Base-by-base conservation (phyloP, 1,139 yeast genomes). In the Debaryomyces nepalensis region DNA sequence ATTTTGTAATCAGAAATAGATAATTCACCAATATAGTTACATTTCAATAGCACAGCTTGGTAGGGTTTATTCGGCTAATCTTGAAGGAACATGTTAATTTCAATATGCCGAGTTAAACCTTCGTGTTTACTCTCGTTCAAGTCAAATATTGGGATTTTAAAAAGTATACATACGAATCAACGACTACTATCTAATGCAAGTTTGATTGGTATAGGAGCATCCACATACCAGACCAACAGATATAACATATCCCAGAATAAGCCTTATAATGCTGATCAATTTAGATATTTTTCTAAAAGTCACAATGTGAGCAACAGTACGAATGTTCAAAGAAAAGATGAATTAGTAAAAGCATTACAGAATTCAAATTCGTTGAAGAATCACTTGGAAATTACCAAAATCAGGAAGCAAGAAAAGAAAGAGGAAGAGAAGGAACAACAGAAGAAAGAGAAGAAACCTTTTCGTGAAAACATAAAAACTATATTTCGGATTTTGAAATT, bases 401-500 rank as follows among this genome's bases (percentile, higher is more conserved):
- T 58, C 23, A 62, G 58, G 44, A 57, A 61, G 40, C 55, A 49
- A n/a, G 65, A 61, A 21, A 55, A 58, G 34, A 62, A 58, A 37
- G 64, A 66, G 44, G 73, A 70, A 46, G 69, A 64, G 39, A 66
- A 64, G 50, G 60, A 63, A 33, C 63, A 66, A 30, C 57, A 59
- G 29, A 58, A 51, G 20, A 56, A 59, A 15, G 54, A 53, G 22
- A 59, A 56, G 41, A 61, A 65, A 38, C 59, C 62, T 2, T 61
- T 73, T 45, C 51, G 53, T 22, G 63, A 72, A 42, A 73, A 73
- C 49, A 41, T 71, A 30, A 53, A 50, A 29, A 73, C 76, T 2
- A 63, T 73, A 9, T 53, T 54, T 23, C 57, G 78, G 29, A 73
- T 73, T 33, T 51, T 73, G 15, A 58, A 55, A 33, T 57, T 73